phyloP scores from a whole-genome alignment of 164 flowering plant genomes.

The Sextonia rubra region DNA sequence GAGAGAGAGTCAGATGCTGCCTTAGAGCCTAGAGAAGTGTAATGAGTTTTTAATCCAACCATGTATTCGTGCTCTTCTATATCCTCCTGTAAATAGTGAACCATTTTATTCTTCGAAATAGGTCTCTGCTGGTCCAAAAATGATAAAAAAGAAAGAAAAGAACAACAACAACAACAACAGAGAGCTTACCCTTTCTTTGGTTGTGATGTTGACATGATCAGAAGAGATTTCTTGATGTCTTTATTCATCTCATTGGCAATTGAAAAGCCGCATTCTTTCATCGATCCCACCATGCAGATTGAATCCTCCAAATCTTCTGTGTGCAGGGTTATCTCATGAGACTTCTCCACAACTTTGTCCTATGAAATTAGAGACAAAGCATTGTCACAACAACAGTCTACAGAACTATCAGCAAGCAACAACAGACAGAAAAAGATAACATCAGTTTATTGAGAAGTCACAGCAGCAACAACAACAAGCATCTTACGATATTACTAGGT shows the following conservation, averaged over 20 bases:
- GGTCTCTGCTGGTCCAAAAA: neutral
- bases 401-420: neutral
- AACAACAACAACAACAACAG: no score
- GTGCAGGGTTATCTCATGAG: constrained; percentile 54
- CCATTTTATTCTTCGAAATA: no score
- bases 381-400: neutral
- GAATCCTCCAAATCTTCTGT: constrained; percentile 81
- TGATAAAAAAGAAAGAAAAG: no score
- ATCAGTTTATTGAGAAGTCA: neutral
- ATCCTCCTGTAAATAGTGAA: neutral
- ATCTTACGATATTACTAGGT: neutral
- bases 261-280: constrained; percentile 67
- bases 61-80: neutral
- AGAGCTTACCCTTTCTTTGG: constrained; percentile 45
- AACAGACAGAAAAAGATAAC: neutral
- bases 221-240: constrained; percentile 63
- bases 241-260: constrained; percentile 68
- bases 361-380: constrained; percentile 8
- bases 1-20: no score
- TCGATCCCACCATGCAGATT: constrained; percentile 55
- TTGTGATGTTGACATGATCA: constrained; percentile 48
- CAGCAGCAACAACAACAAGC: neutral
- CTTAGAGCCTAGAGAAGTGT: no score
- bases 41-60: no score
- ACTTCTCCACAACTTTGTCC: constrained; percentile 43